Base-by-base conservation (phyloP, 176 grass and related monocot genomes). In the Alopecurus myosuroides region DNA sequence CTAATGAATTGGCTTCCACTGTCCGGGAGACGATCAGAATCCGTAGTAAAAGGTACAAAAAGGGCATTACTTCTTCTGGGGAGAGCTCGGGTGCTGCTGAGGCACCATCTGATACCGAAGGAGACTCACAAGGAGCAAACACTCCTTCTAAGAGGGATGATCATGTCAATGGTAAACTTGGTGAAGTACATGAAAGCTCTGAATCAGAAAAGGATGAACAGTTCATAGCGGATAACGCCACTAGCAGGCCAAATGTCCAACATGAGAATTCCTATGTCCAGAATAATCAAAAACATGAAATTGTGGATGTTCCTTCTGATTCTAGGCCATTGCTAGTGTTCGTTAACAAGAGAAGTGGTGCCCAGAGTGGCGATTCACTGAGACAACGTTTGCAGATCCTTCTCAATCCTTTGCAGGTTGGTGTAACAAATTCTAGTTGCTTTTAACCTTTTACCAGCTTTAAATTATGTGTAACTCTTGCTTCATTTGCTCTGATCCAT, bases 291-390 rank as follows among this genome's bases (percentile, higher is more conserved):
- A 92, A 88, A 50, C 87, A 89, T 67, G 92, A 90, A 84, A 84
- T 94, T 74, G 72, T 81, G 49, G 90, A 89, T 2, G 71, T 92
- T 33, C 86, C 92, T 88, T 82, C 90, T 79, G 90, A 97, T 92
- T 85, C 80, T 44, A 90, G 94, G 79, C 94, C 94, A 18, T 83
- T 97, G 19, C 71, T 97, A 77, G 94, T 97, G 70, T 97, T 97
- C 26, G 80, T 97, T 65, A 97, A 97, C 89, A 97, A 97, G 88
- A 94, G 83, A 93, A 97, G 94, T 63, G 94, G 94, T 74, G 89
- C 89, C 8, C 94, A 97, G 80, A 79, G 80, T 28, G 94, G 94
- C 20, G 88, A 87, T 44, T 92, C 86, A 84, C 65, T 97, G 85
- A 94, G 88, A 81, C 90, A 85, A 35, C 92, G 90, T 71, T 65